Base-by-base conservation (phyloP, 1,284 basidiomycete genomes). In the Rhodotorula glutinis region DNA sequence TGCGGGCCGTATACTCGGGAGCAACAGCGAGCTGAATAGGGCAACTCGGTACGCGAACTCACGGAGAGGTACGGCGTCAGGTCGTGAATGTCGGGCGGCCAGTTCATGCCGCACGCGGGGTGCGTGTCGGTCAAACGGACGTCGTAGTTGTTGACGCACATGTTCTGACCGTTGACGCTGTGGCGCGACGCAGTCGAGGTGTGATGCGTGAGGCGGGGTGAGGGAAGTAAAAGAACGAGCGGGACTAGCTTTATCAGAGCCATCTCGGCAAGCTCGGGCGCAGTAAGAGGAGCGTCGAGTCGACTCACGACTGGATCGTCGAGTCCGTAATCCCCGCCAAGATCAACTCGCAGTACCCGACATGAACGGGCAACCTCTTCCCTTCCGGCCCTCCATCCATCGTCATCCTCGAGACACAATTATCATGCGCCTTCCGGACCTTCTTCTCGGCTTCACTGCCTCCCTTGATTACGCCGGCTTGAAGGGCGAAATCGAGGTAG, bases 81-180 rank as follows among this genome's bases (percentile, higher is more conserved):
- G 56, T 88, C 86, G 14, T 82, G 78, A 30, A 98, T 84, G 72
- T 92, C 91, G n/a, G 88, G 87, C 7, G 95, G 95, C 95, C 95
- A 99, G 79, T 95, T 95, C 91, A 98, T 91, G 1, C 95, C 95
- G 79, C 95, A 99, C 4, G 86, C 88, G n/a, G 94, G 94, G 55
- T 79, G 82, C 19, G 83, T 84, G 77, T 99, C 96, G 62, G 88
- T 86, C 38, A 91, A 81, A 7, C 96, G 88, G 27, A 98, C 86
- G 76, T 99, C 96, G 76, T 98, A 99, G 54, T 98, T 87, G 78
- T 99, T 99, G 75, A 94, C 82, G 79, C 95, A 99, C 79, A 86
- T 88, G 47, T 83, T 79, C 69, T 84, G 79, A 9, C 88, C 89
- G 61, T 92, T 83, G 29, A 88, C 82, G 54, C 90, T 93, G 74